Base-by-base conservation (phyloP, 352 stramenopile genomes). In the Lagenidium giganteum region DNA sequence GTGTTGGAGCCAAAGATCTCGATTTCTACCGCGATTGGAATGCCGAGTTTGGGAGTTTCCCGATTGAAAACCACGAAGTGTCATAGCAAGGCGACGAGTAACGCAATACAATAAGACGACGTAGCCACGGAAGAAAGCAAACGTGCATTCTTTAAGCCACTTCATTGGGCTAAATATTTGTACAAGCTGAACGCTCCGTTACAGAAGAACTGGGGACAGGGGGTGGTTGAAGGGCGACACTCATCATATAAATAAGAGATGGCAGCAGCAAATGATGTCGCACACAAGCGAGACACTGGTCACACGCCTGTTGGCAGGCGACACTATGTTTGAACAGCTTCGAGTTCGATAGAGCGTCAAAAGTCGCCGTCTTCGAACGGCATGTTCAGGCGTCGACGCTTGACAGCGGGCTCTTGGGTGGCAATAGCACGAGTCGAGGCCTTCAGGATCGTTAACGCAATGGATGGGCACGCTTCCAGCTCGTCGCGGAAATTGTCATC, bases 1-100 rank as follows among this genome's bases (percentile, higher is more conserved):
- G 93, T 60, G 97, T 99, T 14, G 87, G 92, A 6, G 58, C 73
- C 14, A 92, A 93, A 20, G 96, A 99, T 56, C 72, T 99, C 16
- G 64, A 89, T 3, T 89, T 90, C 42, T 97, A 98, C 47, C 67
- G 87, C 27, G 61, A 93, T 29, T 98, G 92, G 92, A 97, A 98
- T 42, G 78, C 92, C 6, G 82, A 96, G 33, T 98, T 96, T 38
- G 92, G 92, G 5, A 97, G 81, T 40, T 92, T 93, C 51, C 54
- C 74, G 1, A 89, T 93, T 17, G 74, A 88, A 29, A 80, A 63
- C 12, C 69, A 88, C 44, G 72, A 88, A 42, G 65, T 67, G 2
- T 57, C 46, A 48, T n/a, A 28, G 39, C 6, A 35, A 12, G 8
- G 6, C n/a, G n/a, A n/a, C n/a, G n/a, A n/a, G n/a, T n/a, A n/a